Conservation (phyloP, 345 rosid genomes). For the Populus euphratica region DNA sequence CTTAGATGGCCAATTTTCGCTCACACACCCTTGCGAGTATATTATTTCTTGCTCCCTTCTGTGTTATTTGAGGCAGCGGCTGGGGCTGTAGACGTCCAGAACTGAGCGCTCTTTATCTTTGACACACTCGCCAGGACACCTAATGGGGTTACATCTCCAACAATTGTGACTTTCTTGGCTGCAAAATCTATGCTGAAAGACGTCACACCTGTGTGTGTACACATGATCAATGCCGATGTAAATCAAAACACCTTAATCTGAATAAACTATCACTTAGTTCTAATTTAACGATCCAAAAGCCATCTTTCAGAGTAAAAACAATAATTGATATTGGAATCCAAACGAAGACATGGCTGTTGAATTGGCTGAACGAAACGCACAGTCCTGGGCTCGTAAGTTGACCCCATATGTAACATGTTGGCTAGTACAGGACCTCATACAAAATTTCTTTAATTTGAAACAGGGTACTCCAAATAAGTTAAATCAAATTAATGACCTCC, state of each 20-base stretch:
- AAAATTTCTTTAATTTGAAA: neutral
- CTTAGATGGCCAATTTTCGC: neutral
- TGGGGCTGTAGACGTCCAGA: slow-evolving; percentile 50
- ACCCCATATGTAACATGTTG: neutral
- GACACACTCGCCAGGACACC: slow-evolving; percentile 72
- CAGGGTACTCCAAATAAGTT: neutral
- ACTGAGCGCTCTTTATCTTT: slow-evolving; percentile 83
- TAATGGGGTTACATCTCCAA: slow-evolving; percentile 74
- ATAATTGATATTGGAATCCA: neutral
- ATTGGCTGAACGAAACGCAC: neutral
- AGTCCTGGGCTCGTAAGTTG: neutral
- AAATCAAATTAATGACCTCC: neutral
- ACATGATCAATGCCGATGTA: neutral
- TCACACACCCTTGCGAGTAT: neutral
- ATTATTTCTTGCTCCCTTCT: slow-evolving; percentile 15
- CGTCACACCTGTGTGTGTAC: slow-evolving; percentile 57
- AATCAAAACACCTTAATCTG: neutral
- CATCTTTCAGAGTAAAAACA: neutral
- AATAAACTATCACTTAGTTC: neutral
- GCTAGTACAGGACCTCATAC: neutral
- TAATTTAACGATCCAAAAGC: too few species aligned
- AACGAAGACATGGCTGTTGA: neutral
- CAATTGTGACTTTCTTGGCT: slow-evolving; percentile 86
- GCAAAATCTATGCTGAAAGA: slow-evolving; percentile 81
- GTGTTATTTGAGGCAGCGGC: slow-evolving; percentile 10